Evolutionary conservation across 192 early-diverging fungal genomes (phyloP).

Genomic region (Coemansia sp.): DNA sequence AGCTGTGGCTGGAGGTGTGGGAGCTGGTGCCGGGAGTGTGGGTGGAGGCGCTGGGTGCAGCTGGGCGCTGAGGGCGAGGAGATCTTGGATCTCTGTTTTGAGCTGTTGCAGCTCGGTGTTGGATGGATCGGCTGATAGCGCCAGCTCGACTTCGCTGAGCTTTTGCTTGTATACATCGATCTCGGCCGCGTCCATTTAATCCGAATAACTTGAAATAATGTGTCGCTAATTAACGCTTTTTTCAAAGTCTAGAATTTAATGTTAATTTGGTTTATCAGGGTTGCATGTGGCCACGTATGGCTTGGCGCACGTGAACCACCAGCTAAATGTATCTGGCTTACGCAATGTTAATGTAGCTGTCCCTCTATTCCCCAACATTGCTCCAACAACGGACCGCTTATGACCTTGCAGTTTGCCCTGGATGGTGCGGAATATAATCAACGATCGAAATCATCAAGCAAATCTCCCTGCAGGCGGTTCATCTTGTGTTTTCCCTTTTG

Average conservation of each 20-base stretch:
- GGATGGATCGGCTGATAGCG: conserved; percentile 35
- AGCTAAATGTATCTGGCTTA: too few relatives aligned
- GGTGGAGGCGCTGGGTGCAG: conserved; percentile 10
- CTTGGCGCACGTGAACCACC: too few relatives aligned
- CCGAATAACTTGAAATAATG: not conserved
- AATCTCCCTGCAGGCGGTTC: too few relatives aligned
- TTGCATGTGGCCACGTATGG: too few relatives aligned
- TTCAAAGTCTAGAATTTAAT: not conserved
- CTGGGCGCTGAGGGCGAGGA: conserved; percentile 28
- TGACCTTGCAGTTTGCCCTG: too few relatives aligned
- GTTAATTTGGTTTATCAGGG: not conserved
- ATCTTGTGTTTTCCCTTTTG: too few relatives aligned
- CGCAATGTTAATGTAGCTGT: too few relatives aligned
- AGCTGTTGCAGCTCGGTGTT: conserved; percentile 47
- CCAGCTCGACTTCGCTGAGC: conserved; percentile 44
- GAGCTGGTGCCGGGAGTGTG: not conserved
- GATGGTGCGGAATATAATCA: too few relatives aligned
- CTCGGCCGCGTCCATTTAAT: conserved; percentile 39
- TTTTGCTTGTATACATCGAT: conserved; percentile 41
- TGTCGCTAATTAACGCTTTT: not conserved
- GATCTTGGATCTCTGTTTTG: conserved; percentile 36
- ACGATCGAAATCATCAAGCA: too few relatives aligned
- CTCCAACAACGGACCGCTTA: too few relatives aligned
- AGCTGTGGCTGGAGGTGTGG: not conserved
- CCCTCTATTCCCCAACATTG: too few relatives aligned